A percentile compares a stretch with the other conserved stretches of the same genome.
phyloP scores from a whole-genome alignment of 148 eudicot species.

The Rhododendron vialii region DNA sequence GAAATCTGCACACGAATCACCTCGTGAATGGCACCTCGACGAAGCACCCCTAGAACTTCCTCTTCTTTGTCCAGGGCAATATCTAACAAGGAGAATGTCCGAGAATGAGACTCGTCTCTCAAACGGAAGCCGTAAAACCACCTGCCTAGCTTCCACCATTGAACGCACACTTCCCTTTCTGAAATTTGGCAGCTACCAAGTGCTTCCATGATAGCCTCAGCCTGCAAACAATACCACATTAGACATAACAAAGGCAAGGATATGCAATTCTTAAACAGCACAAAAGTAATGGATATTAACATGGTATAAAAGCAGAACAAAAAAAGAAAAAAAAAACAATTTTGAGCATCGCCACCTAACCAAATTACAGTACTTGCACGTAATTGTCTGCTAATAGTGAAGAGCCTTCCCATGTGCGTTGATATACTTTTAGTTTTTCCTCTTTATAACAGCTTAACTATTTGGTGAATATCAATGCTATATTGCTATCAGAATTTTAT shows the following conservation, averaged over 20 bases:
- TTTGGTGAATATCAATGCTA: not conserved
- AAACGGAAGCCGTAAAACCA: constrained; percentile 79
- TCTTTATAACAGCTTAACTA: not conserved
- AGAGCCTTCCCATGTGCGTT: not conserved
- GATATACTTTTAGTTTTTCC: not conserved
- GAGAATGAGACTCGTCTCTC: constrained; percentile 61
- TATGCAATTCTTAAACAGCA: not conserved
- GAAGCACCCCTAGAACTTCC: constrained; percentile 64
- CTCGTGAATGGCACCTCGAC: constrained; percentile 74
- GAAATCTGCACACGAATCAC: constrained; percentile 73
- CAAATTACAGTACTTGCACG: not conserved
- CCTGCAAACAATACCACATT: constrained; percentile 27
- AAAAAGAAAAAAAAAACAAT: not conserved
- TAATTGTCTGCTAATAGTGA: not conserved
- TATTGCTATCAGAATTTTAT: not conserved
- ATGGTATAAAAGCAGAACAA: not conserved
- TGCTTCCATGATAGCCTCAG: constrained; percentile 42
- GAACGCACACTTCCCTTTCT: constrained; percentile 56
- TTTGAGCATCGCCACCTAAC: not conserved
- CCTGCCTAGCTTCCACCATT: constrained; percentile 92
- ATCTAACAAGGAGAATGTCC: constrained; percentile 50
- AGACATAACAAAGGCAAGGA: not conserved
- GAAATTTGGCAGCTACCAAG: constrained; percentile 43
- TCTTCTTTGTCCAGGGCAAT: constrained; percentile 47
- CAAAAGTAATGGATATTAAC: not conserved